These are phyloP conservation scores for Phytophthora quininea DNA, from an alignment of 352 stramenopile genomes.

Conservation along the genomic window DNA sequence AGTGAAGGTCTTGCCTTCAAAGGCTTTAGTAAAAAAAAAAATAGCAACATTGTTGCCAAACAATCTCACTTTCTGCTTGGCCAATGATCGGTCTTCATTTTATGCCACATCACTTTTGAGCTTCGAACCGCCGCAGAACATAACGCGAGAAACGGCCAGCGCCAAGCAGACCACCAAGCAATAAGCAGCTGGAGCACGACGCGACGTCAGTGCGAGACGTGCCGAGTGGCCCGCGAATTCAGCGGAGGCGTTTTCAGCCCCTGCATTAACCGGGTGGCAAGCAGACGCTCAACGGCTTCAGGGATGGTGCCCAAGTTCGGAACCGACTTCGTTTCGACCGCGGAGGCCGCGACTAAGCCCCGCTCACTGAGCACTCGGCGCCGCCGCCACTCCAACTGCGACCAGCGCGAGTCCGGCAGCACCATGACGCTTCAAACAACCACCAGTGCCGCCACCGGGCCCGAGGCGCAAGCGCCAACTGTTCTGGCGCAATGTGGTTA, in stretches of 20 bases:
- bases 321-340: constrained; percentile 15
- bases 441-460: background rate
- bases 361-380: constrained; percentile 4
- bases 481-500: constrained; percentile 84
- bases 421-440: constrained; percentile 18
- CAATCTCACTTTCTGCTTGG: background rate
- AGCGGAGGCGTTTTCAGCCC: constrained; percentile 8
- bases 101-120: background rate
- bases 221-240: constrained; percentile 9
- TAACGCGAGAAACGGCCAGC: constrained; percentile 9
- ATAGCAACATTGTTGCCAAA: background rate
- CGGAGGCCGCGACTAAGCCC: background rate
- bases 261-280: background rate
- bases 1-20: no score
- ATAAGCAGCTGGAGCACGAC: constrained; percentile 10
- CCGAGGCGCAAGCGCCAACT: constrained; percentile 47
- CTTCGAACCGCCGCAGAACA: constrained; percentile 5
- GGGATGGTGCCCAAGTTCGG: constrained; percentile 25
- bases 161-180: background rate
- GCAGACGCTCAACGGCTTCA: constrained; percentile 1
- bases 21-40: no score
- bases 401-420: constrained; percentile 22
- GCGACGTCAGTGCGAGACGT: constrained; percentile 12
- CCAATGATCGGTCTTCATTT: no score
- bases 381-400: constrained; percentile 30